A percentile compares a stretch with the other conserved stretches of the same genome.
phyloP scores from a whole-genome alignment of 306 rosid species.

The Cicer judaicum region DNA sequence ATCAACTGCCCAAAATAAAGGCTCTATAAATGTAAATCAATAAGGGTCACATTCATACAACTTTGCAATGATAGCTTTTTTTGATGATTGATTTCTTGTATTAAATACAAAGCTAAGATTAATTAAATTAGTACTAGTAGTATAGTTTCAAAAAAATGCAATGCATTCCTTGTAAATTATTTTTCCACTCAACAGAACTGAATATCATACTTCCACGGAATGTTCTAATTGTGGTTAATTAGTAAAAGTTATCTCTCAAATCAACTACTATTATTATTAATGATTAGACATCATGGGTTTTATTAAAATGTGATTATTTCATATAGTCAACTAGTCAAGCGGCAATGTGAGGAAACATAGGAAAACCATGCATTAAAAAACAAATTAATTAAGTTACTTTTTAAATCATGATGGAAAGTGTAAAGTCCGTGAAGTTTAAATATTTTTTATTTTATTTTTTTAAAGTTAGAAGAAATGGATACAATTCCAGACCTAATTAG shows the following conservation, averaged over 20 bases:
- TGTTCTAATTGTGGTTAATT: conserved; percentile 42
- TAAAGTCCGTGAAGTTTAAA: conserved; percentile 33
- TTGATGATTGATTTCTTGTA: conserved; percentile 31
- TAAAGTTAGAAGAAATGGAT: conserved; percentile 16
- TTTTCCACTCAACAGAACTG: background rate
- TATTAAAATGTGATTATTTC: conserved; percentile 21
- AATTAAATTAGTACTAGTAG: no score
- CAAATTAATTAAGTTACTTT: conserved; percentile 20
- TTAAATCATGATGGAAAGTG: conserved; percentile 24
- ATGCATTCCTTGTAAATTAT: background rate
- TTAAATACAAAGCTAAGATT: background rate
- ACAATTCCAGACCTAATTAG: conserved; percentile 29
- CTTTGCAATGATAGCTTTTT: conserved; percentile 50
- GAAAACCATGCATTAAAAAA: conserved; percentile 41
- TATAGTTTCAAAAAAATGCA: conserved; percentile 5
- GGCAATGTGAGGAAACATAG: conserved; percentile 41
- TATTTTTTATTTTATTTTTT: background rate
- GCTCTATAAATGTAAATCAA: conserved; percentile 51
- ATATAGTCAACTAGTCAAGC: conserved; percentile 37
- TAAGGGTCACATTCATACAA: conserved; percentile 52
- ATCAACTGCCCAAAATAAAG: conserved; percentile 52
- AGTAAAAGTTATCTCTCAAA: conserved; percentile 32
- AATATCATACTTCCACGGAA: conserved; percentile 21
- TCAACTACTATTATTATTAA: background rate
- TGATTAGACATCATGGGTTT: conserved; percentile 25